Percentiles rank a stretch among this genome's conserved stretches.
These are phyloP conservation scores for Dioscorea dumetorum DNA, from an alignment of 106 monocot genomes.

Conservation along the genomic window DNA sequence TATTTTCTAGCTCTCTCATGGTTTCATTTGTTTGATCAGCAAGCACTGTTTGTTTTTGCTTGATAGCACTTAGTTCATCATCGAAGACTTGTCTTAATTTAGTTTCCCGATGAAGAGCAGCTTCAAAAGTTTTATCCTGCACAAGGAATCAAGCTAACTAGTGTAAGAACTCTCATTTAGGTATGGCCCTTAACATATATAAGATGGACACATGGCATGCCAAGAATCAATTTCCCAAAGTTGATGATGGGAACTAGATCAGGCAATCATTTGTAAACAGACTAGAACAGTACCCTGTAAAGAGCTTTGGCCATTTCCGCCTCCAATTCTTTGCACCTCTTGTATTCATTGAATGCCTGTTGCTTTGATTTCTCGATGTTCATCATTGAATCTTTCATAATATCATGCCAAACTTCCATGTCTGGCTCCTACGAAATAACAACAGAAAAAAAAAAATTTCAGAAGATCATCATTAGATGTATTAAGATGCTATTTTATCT, in stretches of 20 bases:
- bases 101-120: conserved; percentile 22
- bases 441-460: not conserved
- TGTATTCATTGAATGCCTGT: conserved; percentile 26
- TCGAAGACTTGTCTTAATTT: conserved; percentile 46
- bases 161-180: not conserved
- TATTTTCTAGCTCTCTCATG: conserved; percentile 28
- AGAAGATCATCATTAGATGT: no score
- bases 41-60: conserved; percentile 26
- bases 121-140: conserved; percentile 40
- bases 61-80: conserved; percentile 20
- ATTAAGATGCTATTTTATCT: no score
- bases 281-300: conserved; percentile 21
- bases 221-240: not conserved
- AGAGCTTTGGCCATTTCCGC: conserved; percentile 22
- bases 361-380: conserved; percentile 42
- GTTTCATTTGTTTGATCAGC: conserved; percentile 27
- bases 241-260: not conserved
- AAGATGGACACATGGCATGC: not conserved
- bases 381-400: conserved; percentile 19
- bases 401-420: conserved; percentile 1
- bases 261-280: not conserved
- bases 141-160: not conserved
- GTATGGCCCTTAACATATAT: not conserved
- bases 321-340: conserved; percentile 37
- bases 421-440: conserved; percentile 19